These are phyloP conservation scores for Chiua virens DNA, from an alignment of 768 basidiomycete genomes.

Conservation along the genomic window DNA sequence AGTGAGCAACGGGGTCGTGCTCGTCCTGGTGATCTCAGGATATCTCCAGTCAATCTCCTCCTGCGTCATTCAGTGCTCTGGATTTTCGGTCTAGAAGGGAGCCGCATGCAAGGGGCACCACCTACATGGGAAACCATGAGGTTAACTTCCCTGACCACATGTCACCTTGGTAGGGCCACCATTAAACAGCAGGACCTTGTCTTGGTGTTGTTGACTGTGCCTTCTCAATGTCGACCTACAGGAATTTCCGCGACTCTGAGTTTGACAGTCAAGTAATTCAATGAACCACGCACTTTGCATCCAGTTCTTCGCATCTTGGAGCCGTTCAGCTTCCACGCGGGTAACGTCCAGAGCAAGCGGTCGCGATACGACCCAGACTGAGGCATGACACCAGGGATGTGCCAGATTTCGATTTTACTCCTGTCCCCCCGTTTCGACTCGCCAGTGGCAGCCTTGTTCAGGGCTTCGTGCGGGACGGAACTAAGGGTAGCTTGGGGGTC, in stretches of 20 bases:
- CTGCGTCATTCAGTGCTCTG: not conserved
- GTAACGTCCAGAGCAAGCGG: slow-evolving; percentile 1
- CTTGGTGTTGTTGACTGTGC: too few species aligned
- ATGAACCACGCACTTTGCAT: slow-evolving; percentile 1
- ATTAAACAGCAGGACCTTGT: too few species aligned
- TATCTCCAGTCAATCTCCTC: slow-evolving; percentile 16
- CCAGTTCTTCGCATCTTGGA: not conserved
- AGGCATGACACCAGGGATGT: slow-evolving; percentile 5
- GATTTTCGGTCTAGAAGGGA: not conserved
- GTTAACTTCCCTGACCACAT: not conserved
- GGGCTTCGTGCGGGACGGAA: slow-evolving; percentile 23
- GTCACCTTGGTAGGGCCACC: not conserved
- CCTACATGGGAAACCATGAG: slow-evolving; percentile 1
- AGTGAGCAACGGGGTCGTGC: not conserved
- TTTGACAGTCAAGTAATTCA: not conserved
- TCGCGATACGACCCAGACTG: slow-evolving; percentile 3
- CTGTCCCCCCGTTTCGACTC: slow-evolving; percentile 32
- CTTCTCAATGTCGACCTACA: too few species aligned
- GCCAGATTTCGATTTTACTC: slow-evolving; percentile 14
- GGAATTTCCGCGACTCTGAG: not conserved
- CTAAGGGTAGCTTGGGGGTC: too few species aligned
- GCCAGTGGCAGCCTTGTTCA: slow-evolving; percentile 43
- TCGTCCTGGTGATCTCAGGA: too few species aligned
- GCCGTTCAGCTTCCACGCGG: not conserved
- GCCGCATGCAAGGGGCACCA: not conserved